Percentiles rank a stretch among this genome's conserved stretches.
Conservation (phyloP, 1,284 basidiomycete genomes). For the Sphagnurus paluster region DNA sequence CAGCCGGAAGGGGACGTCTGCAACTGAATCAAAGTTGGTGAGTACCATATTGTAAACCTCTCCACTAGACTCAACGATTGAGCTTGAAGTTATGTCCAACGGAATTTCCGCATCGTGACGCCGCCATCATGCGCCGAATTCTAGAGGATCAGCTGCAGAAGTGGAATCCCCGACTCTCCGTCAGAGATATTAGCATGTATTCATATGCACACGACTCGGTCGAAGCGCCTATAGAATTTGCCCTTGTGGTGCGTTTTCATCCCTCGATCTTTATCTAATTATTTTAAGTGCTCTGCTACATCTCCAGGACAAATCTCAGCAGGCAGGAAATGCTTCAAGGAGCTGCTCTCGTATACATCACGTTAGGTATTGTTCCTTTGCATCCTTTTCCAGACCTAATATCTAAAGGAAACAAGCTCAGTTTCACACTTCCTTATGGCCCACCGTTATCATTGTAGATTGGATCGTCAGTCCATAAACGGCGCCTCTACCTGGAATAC, state of each 20-base stretch:
- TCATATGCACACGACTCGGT: neutral
- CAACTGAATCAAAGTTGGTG: too few species aligned
- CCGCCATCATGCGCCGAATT: neutral
- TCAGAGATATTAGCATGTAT: conserved; percentile 11
- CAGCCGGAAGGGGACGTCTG: too few species aligned
- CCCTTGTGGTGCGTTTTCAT: conserved; percentile 4
- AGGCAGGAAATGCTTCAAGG: neutral
- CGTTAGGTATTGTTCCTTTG: neutral
- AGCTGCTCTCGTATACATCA: neutral
- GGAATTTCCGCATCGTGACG: neutral
- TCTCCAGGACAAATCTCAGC: neutral
- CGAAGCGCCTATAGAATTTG: conserved; percentile 3
- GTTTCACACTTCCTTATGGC: neutral
- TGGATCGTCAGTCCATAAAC: too few species aligned
- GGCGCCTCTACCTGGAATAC: too few species aligned
- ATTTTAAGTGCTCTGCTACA: neutral
- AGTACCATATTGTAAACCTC: too few species aligned
- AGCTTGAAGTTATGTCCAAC: neutral
- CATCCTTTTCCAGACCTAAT: neutral
- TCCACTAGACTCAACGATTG: neutral
- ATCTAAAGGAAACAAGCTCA: conserved; percentile 1
- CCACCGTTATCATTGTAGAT: too few species aligned
- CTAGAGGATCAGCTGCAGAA: neutral
- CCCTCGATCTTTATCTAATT: neutral
- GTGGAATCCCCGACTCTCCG: neutral